These are phyloP conservation scores for Brettanomyces naardenensis DNA, from an alignment of 805 yeast species.

Conservation along the genomic window DNA sequence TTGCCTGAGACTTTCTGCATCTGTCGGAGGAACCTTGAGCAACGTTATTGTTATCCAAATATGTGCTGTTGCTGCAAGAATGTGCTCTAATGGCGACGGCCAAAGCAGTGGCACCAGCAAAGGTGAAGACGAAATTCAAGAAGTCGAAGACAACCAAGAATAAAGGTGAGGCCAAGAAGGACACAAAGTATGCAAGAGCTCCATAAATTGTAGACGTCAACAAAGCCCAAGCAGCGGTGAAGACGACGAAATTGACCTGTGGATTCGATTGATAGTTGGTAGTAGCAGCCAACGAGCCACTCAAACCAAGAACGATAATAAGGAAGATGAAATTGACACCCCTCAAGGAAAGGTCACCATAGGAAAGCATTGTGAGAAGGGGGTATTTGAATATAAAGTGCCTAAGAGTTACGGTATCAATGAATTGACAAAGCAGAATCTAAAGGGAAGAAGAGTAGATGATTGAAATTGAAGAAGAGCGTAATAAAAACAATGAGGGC, in stretches of 20 bases:
- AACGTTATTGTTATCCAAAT: slow-evolving; percentile 58
- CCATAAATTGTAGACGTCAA: slow-evolving; percentile 79
- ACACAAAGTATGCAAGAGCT: slow-evolving; percentile 63
- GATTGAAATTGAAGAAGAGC: background rate
- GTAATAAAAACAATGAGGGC: background rate
- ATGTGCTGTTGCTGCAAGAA: slow-evolving; percentile 67
- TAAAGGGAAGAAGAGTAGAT: background rate
- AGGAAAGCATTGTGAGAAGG: slow-evolving; percentile 37
- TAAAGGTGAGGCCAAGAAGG: slow-evolving; percentile 82
- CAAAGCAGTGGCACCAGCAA: slow-evolving; percentile 89
- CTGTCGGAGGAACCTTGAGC: slow-evolving; percentile 73
- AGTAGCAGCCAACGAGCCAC: slow-evolving; percentile 80
- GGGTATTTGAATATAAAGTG: background rate
- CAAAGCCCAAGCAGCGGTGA: slow-evolving; percentile 81
- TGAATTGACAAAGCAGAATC: background rate
- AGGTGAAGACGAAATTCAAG: slow-evolving; percentile 84
- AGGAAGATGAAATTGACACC: slow-evolving; percentile 65
- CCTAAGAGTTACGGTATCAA: background rate
- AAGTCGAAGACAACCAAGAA: slow-evolving; percentile 71
- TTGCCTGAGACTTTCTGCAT: slow-evolving; percentile 93
- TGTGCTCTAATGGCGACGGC: slow-evolving; percentile 86
- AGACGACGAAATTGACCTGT: slow-evolving; percentile 84
- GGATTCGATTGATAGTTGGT: slow-evolving; percentile 45
- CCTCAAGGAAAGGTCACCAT: slow-evolving; percentile 73
- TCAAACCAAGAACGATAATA: slow-evolving; percentile 74